phyloP scores from a whole-genome alignment of 2,329 filamentous ascomycete species.

The Geosmithia flava region DNA sequence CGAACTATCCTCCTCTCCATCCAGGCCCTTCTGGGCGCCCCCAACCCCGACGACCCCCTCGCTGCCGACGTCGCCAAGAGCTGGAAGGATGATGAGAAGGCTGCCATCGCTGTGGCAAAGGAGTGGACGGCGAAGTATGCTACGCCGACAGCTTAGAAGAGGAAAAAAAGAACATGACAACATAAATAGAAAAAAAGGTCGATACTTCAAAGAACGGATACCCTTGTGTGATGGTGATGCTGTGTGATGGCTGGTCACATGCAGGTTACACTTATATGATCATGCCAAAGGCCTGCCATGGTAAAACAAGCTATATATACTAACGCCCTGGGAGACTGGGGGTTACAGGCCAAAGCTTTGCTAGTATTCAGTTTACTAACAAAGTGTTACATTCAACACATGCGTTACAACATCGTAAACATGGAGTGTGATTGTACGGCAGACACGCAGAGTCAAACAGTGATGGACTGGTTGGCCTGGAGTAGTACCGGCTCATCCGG shows the following conservation, averaged over 20 bases:
- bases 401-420: neutral
- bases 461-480: neutral
- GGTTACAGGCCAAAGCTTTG: too few relatives aligned
- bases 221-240: neutral
- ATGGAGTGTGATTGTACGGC: neutral
- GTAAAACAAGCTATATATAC: too few relatives aligned
- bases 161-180: slow-evolving; percentile 2
- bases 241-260: neutral
- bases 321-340: too few relatives aligned
- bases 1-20: slow-evolving; percentile 98
- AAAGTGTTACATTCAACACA: neutral
- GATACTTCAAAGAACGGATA: neutral
- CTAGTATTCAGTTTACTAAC: too few relatives aligned
- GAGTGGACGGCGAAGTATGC: slow-evolving; percentile 89
- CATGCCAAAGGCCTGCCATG: too few relatives aligned
- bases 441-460: neutral
- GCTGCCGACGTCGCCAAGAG: slow-evolving; percentile 95
- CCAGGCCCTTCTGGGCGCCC: slow-evolving; percentile 87
- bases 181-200: neutral
- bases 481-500: neutral
- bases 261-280: too few relatives aligned
- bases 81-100: slow-evolving; percentile 93
- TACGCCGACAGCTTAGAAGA: slow-evolving; percentile 23
- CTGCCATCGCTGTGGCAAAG: slow-evolving; percentile 80
- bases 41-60: slow-evolving; percentile 96